phyloP scores from a whole-genome alignment of 164 flowering plant genomes.

The Vitis riparia region DNA sequence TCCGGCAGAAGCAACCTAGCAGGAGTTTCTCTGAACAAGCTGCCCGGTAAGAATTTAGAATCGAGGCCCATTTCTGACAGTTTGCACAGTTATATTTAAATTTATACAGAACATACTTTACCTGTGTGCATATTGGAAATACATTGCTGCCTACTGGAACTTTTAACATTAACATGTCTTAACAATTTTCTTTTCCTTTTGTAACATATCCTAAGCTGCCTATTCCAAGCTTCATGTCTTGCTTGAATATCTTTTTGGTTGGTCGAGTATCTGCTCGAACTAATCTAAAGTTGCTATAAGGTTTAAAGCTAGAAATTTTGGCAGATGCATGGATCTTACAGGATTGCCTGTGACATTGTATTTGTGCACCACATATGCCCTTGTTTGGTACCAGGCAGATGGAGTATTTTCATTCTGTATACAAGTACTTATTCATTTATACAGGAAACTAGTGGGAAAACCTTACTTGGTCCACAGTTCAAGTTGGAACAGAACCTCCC shows the following conservation, averaged over 20 bases:
- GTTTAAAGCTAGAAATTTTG: background rate
- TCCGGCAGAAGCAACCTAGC: conserved; percentile 71
- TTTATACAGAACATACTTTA: background rate
- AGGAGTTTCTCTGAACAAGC: conserved; percentile 71
- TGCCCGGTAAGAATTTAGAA: conserved; percentile 47
- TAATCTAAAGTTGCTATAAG: background rate
- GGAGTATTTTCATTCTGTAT: background rate
- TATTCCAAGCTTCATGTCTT: background rate
- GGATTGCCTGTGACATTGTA: background rate
- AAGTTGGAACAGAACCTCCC: too few species aligned
- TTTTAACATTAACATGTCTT: background rate
- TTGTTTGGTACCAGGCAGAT: too few species aligned
- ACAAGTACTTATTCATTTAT: background rate
- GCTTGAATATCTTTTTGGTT: background rate
- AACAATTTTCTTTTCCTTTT: background rate
- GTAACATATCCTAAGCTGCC: background rate
- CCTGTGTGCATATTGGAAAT: background rate
- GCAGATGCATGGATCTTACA: background rate
- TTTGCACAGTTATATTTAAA: background rate
- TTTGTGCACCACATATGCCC: background rate
- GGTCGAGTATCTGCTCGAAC: background rate
- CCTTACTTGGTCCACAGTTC: too few species aligned
- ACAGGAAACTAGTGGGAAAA: background rate
- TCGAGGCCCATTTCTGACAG: background rate
- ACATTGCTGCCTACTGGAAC: background rate